phyloP scores from a whole-genome alignment of 257 asterid genomes.

The Petunia axillaris region DNA sequence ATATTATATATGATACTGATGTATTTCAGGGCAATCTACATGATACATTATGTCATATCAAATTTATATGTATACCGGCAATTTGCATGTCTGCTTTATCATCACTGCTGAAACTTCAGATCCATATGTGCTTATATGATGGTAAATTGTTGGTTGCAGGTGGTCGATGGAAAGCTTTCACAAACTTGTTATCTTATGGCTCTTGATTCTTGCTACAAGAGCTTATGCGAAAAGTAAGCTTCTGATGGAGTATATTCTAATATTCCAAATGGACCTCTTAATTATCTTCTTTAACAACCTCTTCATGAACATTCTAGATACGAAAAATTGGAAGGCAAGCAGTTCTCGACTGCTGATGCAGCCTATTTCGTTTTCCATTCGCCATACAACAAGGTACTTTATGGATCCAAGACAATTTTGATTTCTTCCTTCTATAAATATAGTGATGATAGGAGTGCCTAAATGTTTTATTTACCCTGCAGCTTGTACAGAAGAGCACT shows the following conservation, averaged over 20 bases:
- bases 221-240: constrained; percentile 75
- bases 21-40: no score
- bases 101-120: no score
- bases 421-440: no score
- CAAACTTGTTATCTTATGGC: constrained; percentile 99
- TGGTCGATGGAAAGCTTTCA: constrained; percentile 98
- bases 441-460: neutral
- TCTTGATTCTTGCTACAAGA: constrained; percentile 91
- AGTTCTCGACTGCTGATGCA: constrained; percentile 77
- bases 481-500: constrained; percentile 99
- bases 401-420: neutral
- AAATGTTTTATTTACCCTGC: constrained; percentile 37
- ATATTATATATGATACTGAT: no score
- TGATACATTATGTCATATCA: no score
- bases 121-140: constrained; percentile 9
- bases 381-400: constrained; percentile 94
- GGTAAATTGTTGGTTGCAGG: constrained; percentile 46
- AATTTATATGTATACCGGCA: no score
- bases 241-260: neutral
- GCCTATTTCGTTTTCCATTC: constrained; percentile 91
- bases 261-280: neutral
- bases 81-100: no score
- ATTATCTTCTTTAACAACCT: neutral
- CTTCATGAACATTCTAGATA: constrained; percentile 45
- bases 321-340: constrained; percentile 79